Evolutionary conservation across 2,329 filamentous ascomycete genomes (phyloP).

Genomic region (Exophiala alcalophila): DNA sequence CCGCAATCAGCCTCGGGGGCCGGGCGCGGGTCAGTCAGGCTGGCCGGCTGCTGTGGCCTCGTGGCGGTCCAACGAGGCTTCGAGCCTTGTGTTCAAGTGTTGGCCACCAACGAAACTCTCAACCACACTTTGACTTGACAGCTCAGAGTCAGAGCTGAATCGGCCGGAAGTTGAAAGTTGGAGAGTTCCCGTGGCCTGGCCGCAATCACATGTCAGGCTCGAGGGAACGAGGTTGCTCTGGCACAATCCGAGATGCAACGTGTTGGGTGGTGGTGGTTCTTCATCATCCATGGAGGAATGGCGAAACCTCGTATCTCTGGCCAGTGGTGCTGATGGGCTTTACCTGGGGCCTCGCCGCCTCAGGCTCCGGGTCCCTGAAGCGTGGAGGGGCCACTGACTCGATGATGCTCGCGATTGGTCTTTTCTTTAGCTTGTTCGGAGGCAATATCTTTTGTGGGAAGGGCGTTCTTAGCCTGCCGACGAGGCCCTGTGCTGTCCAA

Average conservation of each 20-base stretch:
- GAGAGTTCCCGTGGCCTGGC: no score
- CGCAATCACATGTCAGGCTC: no score
- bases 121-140: no score
- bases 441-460: constrained; percentile 15
- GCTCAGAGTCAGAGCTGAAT: no score
- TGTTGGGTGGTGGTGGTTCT: no score
- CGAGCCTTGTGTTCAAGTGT: constrained; percentile 9
- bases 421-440: constrained; percentile 11
- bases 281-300: constrained; percentile 11
- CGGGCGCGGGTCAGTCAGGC: background rate
- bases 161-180: no score
- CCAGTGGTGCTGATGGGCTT: constrained; percentile 16
- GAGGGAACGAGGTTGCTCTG: no score
- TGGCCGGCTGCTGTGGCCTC: background rate
- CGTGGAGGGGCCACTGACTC: constrained; percentile 4
- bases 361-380: no score
- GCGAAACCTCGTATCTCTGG: constrained; percentile 7
- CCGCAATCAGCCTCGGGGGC: constrained; percentile 13
- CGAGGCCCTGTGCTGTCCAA: constrained; percentile 2
- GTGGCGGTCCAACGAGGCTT: constrained; percentile 12
- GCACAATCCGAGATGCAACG: no score
- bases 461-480: constrained; percentile 11
- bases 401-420: constrained; percentile 10
- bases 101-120: no score
- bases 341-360: no score